Evolutionary conservation across 768 basidiomycete genomes (phyloP), one percentile per base, ranked within the genome.

Genomic region (Tubosaeta brunneosetosa): DNA sequence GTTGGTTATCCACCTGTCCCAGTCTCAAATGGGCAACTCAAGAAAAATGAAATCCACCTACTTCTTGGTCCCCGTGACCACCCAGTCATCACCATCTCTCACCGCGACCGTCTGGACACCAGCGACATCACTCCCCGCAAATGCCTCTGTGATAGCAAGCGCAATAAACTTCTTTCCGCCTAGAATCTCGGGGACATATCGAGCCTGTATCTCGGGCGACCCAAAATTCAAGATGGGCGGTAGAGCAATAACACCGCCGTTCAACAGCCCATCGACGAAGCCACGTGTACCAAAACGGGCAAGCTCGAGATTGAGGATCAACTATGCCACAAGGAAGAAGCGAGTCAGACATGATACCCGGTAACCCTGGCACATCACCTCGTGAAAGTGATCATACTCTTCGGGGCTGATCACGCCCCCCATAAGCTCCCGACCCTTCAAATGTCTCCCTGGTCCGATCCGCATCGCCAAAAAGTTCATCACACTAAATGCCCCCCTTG

Each of bases 11-110:
- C 90, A 94, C 62, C 88, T 88, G 68, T 71, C 42, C 52, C 42
- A 38, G 38, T 50, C 5, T 31, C 51, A 49, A 14, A 40, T 43
- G 32, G 34, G 36, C 11, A 31, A 38, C 11, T 5, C 17, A 25
- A 25, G 4, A 25, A 17, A 12, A 26, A 47, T 16, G n/a, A 40
- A 27, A 11, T 52, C 2, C 26, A 62, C 77, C 4, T 52, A 87
- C 90, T 95, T 95, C 71, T 97, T 97, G 6, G 92, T 94, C 16
- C 95, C 95, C 38, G 85, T 91, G 56, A 97, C 85, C 12, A 93
- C 78, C 86, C 88, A 95, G 38, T 85, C 73, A 58, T 89, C 83
- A 1, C 92, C 94, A 61, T 95, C 92, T 51, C 83, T 82, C 51
- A 82, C 80, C 1, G 94, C 94, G 1, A 85, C 87, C 52, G 87